phyloP scores from a whole-genome alignment of 75 land plant species.

The Pseudotsuga menziesii region DNA sequence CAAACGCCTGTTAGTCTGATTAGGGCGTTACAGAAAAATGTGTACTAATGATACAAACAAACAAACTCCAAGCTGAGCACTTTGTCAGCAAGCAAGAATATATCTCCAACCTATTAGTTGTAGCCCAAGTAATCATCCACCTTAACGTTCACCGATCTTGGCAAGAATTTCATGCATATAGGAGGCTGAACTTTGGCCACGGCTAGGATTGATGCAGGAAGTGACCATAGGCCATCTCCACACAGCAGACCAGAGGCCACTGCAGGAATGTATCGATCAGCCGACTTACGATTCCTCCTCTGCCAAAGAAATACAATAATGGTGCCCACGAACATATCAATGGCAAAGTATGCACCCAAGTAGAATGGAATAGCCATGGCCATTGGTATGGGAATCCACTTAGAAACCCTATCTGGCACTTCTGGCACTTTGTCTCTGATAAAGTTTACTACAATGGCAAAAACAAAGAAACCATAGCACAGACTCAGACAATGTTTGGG shows the following conservation, averaged over 20 bases:
- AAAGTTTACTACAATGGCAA: constrained; percentile 45
- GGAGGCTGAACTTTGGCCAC: constrained; percentile 59
- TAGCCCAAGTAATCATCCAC: no score
- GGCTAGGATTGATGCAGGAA: constrained; percentile 63
- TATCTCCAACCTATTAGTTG: no score
- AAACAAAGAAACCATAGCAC: constrained; percentile 50
- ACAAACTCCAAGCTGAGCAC: no score
- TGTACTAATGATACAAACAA: no score
- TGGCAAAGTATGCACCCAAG: constrained; percentile 69
- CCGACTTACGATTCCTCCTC: constrained; percentile 40
- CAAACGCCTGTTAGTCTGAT: no score
- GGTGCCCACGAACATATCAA: constrained; percentile 82
- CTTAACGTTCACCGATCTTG: constrained; percentile 16
- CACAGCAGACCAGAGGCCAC: constrained; percentile 80
- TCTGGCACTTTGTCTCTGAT: constrained; percentile 31
- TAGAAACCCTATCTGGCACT: constrained; percentile 13
- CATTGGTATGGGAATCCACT: constrained; percentile 72
- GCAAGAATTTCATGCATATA: constrained; percentile 75
- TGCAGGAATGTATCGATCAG: constrained; percentile 51
- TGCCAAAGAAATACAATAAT: constrained; percentile 59
- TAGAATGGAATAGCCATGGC: constrained; percentile 92
- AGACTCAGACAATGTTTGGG: constrained; percentile 63
- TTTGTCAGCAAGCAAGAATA: no score
- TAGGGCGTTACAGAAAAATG: no score
- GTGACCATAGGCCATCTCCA: constrained; percentile 74